Base-by-base conservation (phyloP, 805 yeast genomes). In the Suhomyces canberraensis region DNA sequence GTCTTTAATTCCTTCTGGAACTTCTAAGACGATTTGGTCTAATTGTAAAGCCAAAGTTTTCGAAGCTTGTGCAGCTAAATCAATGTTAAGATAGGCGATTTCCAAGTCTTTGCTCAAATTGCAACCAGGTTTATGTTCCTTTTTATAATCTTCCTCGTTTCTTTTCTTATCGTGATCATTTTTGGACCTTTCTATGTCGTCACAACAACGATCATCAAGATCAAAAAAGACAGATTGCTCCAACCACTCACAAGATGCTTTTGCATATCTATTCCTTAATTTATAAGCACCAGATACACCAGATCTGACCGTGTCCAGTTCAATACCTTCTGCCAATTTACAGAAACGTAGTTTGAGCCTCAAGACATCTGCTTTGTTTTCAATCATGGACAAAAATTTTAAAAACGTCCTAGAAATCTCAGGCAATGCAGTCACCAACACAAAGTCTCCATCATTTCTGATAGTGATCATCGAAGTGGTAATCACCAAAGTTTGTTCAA, bases 1-100 rank as follows among this genome's bases (percentile, higher is more conserved):
- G 36, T 74, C 80, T 35, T 70, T 67, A 9, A 70, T 64, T 19
- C 77, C 79, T 39, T 68, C 81, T 24, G 76, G 81, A 17, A 74
- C 69, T 39, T 80, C 90, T 29, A 81, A 54, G 3, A 81, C 72
- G 21, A 81, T 54, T n/a, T 71, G 67, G 18, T 73, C 73, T 16
- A 85, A 66, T 15, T 80, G 66, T 16, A 71, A 53, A 2, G 82
- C 71, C 36, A 84, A 56, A 15, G 81, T 76, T 44, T 70, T 71
- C 0, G 85, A 76, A 29, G 82, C 69, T 50, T 83, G 90, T 6
- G 74, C 68, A 0, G 84, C 78, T n/a, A 81, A 66, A 52, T 80
- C 87, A 32, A 79, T 58, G 37, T 70, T 69, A 22, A 78, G 52
- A 41, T 68, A 73, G 18, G 71, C 75, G 28, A 66, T 42, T 33